Base-by-base conservation (phyloP, 257 asterid genomes). In the Solanum sparsipilum region DNA sequence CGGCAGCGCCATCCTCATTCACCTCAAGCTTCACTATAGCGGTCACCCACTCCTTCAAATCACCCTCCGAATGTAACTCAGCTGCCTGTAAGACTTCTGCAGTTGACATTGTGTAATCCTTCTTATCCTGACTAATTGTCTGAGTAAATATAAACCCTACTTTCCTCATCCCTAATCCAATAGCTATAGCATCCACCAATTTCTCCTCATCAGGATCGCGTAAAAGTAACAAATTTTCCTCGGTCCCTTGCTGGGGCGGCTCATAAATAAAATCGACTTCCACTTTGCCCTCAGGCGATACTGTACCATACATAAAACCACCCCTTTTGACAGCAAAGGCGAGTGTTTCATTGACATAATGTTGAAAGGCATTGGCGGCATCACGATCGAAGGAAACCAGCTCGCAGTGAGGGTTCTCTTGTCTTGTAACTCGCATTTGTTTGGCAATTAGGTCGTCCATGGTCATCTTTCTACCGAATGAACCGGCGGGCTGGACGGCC, bases 381-480 rank as follows among this genome's bases (percentile, higher is more conserved):
- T 96, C 99, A 2, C 99, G 97, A 92, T 97, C 99, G 78, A 96
- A 97, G 2, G 99, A 97, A 9, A 96, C 99, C 18, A 93, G 93
- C 89, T 95, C 98, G 68, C 98, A 95, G 35, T 97, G 99, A 29
- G 99, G 98, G 70, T 87, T 92, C 88, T 97, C 99, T 89, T 97
- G 99, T 27, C 98, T 94, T 20, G 94, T 90, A 32, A 97, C 76
- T 29, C 99, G 94, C 99, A 96, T 96, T 85, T 97, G 99, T 90
- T 94, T 96, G 5, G 99, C 99, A 78, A 97, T 97, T 18, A 97
- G 89, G 89, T 97, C 99, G 83, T 97, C 99, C 94, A 97, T 94
- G 44, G 99, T 97, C 99, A 96, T 97, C 95, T 96, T 97, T 93
- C 86, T 94, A 34, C 99, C 99, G 78, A 97, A 97, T 2, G 99